Conservation (phyloP, 208 protist genomes). For the Leishmania guyanensis region DNA sequence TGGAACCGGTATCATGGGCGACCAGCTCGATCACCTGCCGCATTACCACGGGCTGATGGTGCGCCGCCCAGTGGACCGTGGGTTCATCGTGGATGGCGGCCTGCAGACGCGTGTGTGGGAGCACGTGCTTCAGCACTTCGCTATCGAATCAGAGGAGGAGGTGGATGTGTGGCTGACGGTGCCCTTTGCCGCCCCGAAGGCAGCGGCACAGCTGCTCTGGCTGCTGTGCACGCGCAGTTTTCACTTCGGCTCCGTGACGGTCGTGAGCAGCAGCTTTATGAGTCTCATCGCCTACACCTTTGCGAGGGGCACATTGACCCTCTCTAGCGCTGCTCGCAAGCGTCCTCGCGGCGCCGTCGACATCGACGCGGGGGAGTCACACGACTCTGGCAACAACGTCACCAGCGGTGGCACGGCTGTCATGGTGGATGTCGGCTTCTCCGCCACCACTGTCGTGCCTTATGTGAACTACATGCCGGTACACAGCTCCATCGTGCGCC, state of each 20-base stretch:
- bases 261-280: conserved; percentile 71
- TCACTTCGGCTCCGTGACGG: conserved; percentile 63
- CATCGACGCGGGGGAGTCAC: not conserved
- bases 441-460: conserved; percentile 66
- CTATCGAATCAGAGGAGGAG: conserved; percentile 56
- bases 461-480: conserved; percentile 77
- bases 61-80: conserved; percentile 74
- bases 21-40: conserved; percentile 58
- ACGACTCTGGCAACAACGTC: not conserved
- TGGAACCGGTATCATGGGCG: conserved; percentile 72
- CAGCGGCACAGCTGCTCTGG: conserved; percentile 50
- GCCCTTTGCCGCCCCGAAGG: conserved; percentile 63
- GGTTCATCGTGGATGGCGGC: conserved; percentile 72
- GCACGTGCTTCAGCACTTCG: conserved; percentile 69
- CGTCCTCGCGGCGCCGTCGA: not conserved
- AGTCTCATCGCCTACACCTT: conserved; percentile 47
- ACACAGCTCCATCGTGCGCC: conserved; percentile 54
- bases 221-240: conserved; percentile 63
- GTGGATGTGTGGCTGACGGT: conserved; percentile 77
- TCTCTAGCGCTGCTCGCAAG: conserved; percentile 11
- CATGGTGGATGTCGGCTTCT: conserved; percentile 83
- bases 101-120: conserved; percentile 82
- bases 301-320: not conserved
- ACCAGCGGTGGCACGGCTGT: conserved; percentile 20
- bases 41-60: conserved; percentile 85